Base-by-base conservation (phyloP, 805 yeast species). In the Lachancea thermotolerans region DNA sequence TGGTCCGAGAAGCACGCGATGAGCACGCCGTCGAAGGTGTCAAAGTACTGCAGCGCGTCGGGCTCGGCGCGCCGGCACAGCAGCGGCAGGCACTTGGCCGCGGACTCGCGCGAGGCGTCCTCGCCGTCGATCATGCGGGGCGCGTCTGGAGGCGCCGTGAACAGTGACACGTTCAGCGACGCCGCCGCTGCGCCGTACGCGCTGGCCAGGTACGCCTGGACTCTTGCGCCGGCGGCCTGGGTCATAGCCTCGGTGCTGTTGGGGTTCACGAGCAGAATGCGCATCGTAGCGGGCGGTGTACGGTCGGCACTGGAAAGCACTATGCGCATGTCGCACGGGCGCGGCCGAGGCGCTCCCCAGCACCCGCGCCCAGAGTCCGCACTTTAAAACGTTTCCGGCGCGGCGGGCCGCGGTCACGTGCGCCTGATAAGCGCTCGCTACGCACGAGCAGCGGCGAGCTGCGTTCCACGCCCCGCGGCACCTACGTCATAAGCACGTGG, bases 1-100 rank as follows among this genome's bases (percentile, higher is more conserved):
- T 57, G 62, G 39, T 57, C 58, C 15, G 62, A 57, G 31, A 57
- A 57, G 37, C 62, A 57, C 2, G 54, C 58, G 4, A 57, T 50
- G 27, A 57, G 44, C 21, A 57, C 45, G 33, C 60, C 62, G 39
- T 54, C 55, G 41, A 43, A 56, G 6, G 45, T 52, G 14, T 45
- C 39, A 41, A 49, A 56, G 39, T 49, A 49, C 37, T 32, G 46
- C 18, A 9, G 33, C 18, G 17, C 30, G 15, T 14, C 28, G 8
- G 30, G 32, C 34, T 49, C 38, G 16, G 33, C 36, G n/a, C 48
- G 41, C 34, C 49, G 49, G 16, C 45, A 37, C 17, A 57, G 42
- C 21, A 47, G 35, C 12, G 54, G 56, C 39, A 55, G 39, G 43
- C 62, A 57, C 35, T 42, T 51, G 27, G 51, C 44, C 39, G 49